phyloP scores from a whole-genome alignment of 2,329 filamentous ascomycete genomes.

The Helotiales sp. region DNA sequence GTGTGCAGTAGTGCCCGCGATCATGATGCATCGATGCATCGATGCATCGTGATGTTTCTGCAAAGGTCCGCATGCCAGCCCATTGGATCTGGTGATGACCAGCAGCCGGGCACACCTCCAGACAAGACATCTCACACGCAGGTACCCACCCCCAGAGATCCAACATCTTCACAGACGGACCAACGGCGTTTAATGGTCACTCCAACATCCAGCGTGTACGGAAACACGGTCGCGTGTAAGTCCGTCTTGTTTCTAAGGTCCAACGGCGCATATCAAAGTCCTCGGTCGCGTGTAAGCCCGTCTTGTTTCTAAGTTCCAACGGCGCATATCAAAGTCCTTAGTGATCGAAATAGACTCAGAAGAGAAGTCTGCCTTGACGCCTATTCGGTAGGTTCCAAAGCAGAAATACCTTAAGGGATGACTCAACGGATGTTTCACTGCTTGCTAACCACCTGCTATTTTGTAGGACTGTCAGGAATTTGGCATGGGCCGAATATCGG shows the following conservation, averaged over 20 bases:
- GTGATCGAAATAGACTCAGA: neutral
- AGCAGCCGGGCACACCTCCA: neutral
- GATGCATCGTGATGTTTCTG: conserved; percentile 10
- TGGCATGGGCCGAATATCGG: conserved; percentile 1
- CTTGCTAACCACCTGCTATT: neutral
- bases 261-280: neutral
- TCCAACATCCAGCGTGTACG: neutral
- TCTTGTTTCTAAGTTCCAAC: too few relatives aligned
- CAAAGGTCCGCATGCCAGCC: conserved; percentile 8
- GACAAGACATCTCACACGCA: conserved; percentile 16
- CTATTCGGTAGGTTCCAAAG: neutral
- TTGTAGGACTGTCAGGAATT: conserved; percentile 8
- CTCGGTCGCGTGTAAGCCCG: too few relatives aligned
- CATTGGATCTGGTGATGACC: conserved; percentile 10
- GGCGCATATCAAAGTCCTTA: neutral
- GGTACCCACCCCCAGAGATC: conserved; percentile 16
- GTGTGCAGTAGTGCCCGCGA: conserved; percentile 9
- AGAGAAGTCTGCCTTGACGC: conserved; percentile 13
- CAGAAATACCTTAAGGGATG: neutral
- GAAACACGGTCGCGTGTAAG: conserved; percentile 4
- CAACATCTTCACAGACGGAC: neutral
- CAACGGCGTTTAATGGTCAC: conserved; percentile 6
- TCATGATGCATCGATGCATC: conserved; percentile 1
- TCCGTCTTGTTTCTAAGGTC: neutral
- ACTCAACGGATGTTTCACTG: conserved; percentile 9